Evolutionary conservation across 345 rosid genomes (phyloP).

Genomic region (Eucalyptus marginata): DNA sequence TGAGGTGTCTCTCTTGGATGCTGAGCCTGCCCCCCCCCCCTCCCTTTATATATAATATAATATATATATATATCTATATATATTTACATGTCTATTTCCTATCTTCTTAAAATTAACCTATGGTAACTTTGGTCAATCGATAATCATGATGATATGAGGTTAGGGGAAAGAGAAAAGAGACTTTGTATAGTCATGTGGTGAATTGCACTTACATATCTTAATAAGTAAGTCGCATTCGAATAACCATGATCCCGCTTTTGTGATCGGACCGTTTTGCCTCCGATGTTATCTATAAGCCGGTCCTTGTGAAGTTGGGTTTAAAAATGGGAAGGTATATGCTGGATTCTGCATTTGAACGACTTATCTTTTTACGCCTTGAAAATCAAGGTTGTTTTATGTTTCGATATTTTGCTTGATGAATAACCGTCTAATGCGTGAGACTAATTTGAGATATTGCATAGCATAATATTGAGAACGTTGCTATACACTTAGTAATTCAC

Average conservation of each 20-base stretch:
- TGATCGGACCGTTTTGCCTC: background rate
- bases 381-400: background rate
- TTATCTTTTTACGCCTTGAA: background rate
- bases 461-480: too few species aligned
- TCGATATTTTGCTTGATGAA: background rate
- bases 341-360: background rate
- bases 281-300: accelerated
- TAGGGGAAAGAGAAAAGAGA: background rate
- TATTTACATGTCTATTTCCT: background rate
- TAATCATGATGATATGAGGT: background rate
- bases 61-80: too few species aligned
- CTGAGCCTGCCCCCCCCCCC: background rate
- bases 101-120: background rate
- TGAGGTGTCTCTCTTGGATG: slow-evolving; percentile 11
- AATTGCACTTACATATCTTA: background rate
- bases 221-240: background rate
- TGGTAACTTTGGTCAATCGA: background rate
- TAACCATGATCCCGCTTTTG: background rate
- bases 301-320: background rate
- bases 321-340: background rate
- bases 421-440: accelerated
- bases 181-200: background rate
- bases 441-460: too few species aligned
- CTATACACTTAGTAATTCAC: background rate
- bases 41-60: background rate